These are phyloP conservation scores for Tausonia pullulans DNA, from an alignment of 1,284 basidiomycete species.

Conservation along the genomic window DNA sequence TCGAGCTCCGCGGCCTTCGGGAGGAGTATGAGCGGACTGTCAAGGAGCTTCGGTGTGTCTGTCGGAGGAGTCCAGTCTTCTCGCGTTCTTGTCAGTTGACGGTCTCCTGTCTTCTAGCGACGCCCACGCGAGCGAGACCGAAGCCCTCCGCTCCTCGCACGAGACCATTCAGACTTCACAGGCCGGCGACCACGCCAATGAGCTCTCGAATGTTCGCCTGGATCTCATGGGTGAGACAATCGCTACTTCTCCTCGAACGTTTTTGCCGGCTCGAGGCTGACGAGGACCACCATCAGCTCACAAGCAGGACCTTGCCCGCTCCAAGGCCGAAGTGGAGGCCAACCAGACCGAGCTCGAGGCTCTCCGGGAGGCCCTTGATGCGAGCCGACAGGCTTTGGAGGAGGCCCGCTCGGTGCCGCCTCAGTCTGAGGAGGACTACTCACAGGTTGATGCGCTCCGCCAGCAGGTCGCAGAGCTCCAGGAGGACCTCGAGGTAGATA, in stretches of 20 bases:
- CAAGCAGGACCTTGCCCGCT: conserved; percentile 3
- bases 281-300: neutral
- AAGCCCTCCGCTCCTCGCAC: conserved; percentile 3
- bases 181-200: conserved; percentile 6
- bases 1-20: conserved; percentile 8
- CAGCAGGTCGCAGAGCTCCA: neutral
- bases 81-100: neutral
- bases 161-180: conserved; percentile 3
- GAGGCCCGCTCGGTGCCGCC: neutral
- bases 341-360: conserved; percentile 48
- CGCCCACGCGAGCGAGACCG: conserved; percentile 8
- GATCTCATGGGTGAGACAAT: conserved; percentile 3
- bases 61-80: neutral
- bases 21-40: conserved; percentile 10
- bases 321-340: neutral
- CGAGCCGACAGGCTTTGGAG: conserved; percentile 61
- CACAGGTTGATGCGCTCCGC: neutral
- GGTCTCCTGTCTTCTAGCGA: neutral
- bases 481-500: conserved; percentile 45
- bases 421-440: neutral
- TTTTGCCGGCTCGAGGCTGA: too few species aligned
- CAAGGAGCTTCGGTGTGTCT: conserved; percentile 9
- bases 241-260: too few species aligned
- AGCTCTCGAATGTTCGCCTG: neutral
- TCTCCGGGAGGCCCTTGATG: conserved; percentile 60